Percentiles rank a stretch among this genome's conserved stretches.
phyloP scores from a whole-genome alignment of 2,329 filamentous ascomycete species.

The Westerdykella ornata region DNA sequence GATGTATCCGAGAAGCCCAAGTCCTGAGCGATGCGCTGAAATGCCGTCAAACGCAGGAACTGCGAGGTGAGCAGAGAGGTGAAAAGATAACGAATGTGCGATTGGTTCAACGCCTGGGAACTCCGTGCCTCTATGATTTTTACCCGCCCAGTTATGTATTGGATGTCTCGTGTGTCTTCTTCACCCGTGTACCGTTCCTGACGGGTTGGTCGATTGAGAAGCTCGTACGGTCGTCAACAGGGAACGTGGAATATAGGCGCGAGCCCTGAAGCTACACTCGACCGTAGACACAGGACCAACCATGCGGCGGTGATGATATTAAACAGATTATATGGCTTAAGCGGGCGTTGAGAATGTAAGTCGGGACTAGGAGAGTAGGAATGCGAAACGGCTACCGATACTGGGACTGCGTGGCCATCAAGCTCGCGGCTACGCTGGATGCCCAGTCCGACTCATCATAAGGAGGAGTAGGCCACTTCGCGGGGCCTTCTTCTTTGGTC shows the following conservation, averaged over 20 bases:
- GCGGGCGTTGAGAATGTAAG: constrained; percentile 23
- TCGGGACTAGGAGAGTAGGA: constrained; percentile 8
- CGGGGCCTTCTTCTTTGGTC: constrained; percentile 44
- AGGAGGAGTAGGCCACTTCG: constrained; percentile 91
- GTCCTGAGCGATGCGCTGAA: no score
- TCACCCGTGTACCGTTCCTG: constrained; percentile 34
- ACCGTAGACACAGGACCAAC: constrained; percentile 21
- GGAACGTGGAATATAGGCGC: constrained; percentile 17
- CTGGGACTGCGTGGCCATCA: constrained; percentile 34
- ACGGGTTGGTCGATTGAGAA: constrained; percentile 23
- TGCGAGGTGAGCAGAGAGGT: no score
- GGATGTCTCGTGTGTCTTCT: constrained; percentile 16
- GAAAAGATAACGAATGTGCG: no score
- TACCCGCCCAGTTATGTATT: constrained; percentile 1
- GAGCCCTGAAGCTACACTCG: constrained; percentile 20
- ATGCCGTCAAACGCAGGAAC: no score
- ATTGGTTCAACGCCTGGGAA: no score
- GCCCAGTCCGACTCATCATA: constrained; percentile 94
- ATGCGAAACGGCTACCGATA: constrained; percentile 25
- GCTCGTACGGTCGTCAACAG: constrained; percentile 31
- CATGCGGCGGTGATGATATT: constrained; percentile 23
- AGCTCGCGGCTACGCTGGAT: constrained; percentile 71
- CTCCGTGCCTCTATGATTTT: no score
- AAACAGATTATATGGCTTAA: constrained; percentile 27
- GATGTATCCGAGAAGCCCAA: no score